These are phyloP conservation scores for Fusarium xyrophilum DNA, from an alignment of 2,329 filamentous ascomycete genomes.

Conservation along the genomic window DNA sequence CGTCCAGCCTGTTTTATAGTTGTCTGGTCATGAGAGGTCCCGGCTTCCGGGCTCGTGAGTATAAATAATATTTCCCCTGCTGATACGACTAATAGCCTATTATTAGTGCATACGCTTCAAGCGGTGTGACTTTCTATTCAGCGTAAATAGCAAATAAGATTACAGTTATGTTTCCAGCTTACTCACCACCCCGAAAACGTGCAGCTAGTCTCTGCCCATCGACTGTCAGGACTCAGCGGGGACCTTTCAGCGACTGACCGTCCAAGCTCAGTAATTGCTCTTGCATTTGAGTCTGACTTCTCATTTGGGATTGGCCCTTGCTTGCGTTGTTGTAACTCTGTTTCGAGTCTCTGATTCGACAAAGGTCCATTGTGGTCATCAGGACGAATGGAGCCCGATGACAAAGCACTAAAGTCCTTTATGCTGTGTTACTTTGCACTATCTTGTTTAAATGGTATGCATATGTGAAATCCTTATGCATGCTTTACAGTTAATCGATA, in stretches of 20 bases:
- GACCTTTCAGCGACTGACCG: fast-evolving
- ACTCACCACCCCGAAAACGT: not conserved
- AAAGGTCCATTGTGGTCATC: not conserved
- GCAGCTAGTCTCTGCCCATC: not conserved
- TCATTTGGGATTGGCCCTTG: not conserved
- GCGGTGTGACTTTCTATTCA: no score
- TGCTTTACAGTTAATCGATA: fast-evolving
- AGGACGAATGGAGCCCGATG: not conserved
- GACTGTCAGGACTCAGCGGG: not conserved
- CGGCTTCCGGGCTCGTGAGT: no score
- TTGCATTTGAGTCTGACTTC: not conserved
- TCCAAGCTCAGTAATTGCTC: not conserved
- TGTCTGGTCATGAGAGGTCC: fast-evolving
- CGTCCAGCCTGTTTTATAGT: fast-evolving
- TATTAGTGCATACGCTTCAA: no score
- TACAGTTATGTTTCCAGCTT: not conserved
- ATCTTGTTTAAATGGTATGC: fast-evolving
- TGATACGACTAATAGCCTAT: no score
- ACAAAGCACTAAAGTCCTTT: not conserved
- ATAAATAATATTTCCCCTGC: no score
- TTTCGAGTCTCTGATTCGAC: not conserved
- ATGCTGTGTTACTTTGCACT: not conserved
- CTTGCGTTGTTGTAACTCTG: not conserved
- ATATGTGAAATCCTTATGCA: fast-evolving
- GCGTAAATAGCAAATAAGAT: fast-evolving